Base-by-base conservation (phyloP, 1,284 basidiomycete genomes). In the Caloboletus inedulis region DNA sequence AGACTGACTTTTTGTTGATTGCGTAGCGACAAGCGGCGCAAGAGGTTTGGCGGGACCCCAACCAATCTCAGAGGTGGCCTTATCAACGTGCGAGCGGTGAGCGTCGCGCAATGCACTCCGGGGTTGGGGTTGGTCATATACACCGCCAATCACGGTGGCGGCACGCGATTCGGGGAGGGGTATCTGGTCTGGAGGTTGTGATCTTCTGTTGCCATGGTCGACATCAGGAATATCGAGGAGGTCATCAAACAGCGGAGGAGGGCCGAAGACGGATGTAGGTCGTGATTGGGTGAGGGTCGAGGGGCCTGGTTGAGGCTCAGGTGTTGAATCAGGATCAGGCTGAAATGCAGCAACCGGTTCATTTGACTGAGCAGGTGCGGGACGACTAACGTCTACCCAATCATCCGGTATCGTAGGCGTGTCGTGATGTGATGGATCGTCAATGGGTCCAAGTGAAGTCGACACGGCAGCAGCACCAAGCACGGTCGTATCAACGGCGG, bases 141-240 rank as follows among this genome's bases (percentile, higher is more conserved):
- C 51, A 23, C 62, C 57, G n/a, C 66, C 68, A 12, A 68, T 58
- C 40, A 59, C 68, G 5, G 66, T 69, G 13, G 56, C 62, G 1
- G 68, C 64, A 3, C 66, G 67, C n/a, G 68, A 69, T 36, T 57
- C 47, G 19, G 65, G 67, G 16, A 71, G 63, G 18, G 65, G 57
- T 2, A 71, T 49, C 42, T 54, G 52, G 3, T 58, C 59, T 34
- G 65, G 60, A 2, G 12, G 47, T 23, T 19, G 56, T 31, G 58
- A 52, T 41, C 7, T 12, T 37, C 27, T 51, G n/a, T 39, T 40
- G 29, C 12, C 46, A 31, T 29, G 33, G 40, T 58, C 58, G 5
- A 54, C 34, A 21, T 67, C 59, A 19, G 56, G 52, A 10, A 67
- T 58, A 23, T 57, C 42, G 10, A 51, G 51, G 8, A 56, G 53